A percentile compares a stretch with the other conserved stretches of the same genome.
Conservation (phyloP, 2,329 filamentous ascomycete genomes). For the Neoascochyta sp. region DNA sequence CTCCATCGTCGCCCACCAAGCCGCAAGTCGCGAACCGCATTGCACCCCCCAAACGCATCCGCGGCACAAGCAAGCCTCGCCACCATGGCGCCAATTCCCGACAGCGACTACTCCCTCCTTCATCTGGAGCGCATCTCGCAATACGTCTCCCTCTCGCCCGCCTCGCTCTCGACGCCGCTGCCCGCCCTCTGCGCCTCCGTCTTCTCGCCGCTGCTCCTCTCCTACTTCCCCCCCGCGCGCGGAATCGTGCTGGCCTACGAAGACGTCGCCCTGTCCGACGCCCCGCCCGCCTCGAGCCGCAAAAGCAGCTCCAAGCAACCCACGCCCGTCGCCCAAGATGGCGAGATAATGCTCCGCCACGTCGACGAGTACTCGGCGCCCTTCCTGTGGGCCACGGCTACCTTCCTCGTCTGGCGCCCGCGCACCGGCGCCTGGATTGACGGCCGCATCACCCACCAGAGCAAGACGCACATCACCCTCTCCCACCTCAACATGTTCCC, state of each 20-base stretch:
- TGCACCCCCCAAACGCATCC: background rate
- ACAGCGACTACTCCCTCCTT: constrained; percentile 51
- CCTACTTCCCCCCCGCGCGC: constrained; percentile 67
- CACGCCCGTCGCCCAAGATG: too few relatives aligned
- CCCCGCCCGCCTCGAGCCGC: constrained; percentile 46
- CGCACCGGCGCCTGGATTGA: constrained; percentile 69
- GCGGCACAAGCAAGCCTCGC: background rate
- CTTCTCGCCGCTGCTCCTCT: constrained; percentile 69
- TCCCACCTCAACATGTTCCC: constrained; percentile 92
- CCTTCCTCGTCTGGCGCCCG: constrained; percentile 80
- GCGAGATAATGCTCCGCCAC: constrained; percentile 14
- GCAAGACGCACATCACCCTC: constrained; percentile 82
- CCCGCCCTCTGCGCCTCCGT: constrained; percentile 70
- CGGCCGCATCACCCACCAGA: constrained; percentile 80
- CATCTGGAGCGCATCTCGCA: constrained; percentile 75
- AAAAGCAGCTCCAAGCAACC: constrained; percentile 1
- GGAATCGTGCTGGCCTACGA: constrained; percentile 73
- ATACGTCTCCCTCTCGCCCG: constrained; percentile 70
- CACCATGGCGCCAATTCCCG: constrained; percentile 26
- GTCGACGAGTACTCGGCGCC: constrained; percentile 73
- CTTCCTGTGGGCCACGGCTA: constrained; percentile 84
- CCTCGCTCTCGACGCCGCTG: constrained; percentile 65
- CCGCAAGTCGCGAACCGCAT: constrained; percentile 19
- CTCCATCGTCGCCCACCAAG: too few relatives aligned
- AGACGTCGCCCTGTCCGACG: constrained; percentile 63